Percentiles rank a stretch among this genome's conserved stretches.
phyloP scores from a whole-genome alignment of 768 basidiomycete species.

The Pleurotus djamor region DNA sequence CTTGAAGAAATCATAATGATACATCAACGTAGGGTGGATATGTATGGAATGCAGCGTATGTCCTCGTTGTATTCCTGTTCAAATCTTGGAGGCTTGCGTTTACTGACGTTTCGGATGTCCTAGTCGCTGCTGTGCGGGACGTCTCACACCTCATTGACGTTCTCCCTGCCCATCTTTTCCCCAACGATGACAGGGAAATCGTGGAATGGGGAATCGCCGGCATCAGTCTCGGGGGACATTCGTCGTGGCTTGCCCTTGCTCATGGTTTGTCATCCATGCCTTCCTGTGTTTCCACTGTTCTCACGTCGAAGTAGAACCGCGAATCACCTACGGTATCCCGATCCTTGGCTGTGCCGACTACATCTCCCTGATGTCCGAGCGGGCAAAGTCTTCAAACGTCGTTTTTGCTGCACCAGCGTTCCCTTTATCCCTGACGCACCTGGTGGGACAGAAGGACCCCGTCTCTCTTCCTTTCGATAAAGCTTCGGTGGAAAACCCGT shows the following conservation, averaged over 20 bases:
- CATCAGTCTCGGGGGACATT: constrained; percentile 82
- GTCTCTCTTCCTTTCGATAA: constrained; percentile 37
- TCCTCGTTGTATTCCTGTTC: background rate
- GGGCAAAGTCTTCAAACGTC: constrained; percentile 45
- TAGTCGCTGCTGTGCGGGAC: constrained; percentile 69
- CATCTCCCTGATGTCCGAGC: constrained; percentile 47
- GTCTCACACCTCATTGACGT: constrained; percentile 82
- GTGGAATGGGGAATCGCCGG: constrained; percentile 73
- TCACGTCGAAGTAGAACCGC: constrained; percentile 31
- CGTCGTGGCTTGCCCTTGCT: constrained; percentile 70
- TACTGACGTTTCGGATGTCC: background rate
- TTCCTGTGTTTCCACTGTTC: background rate
- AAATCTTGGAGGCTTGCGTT: background rate
- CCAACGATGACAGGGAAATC: constrained; percentile 56
- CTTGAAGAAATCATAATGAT: background rate
- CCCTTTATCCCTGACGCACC: constrained; percentile 47
- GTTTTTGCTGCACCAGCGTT: constrained; percentile 49
- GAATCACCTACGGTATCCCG: constrained; percentile 42
- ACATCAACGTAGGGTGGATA: constrained; percentile 32
- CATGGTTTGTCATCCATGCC: constrained; percentile 26
- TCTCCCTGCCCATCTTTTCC: constrained; percentile 72
- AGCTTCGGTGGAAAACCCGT: constrained; percentile 46
- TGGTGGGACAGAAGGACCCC: constrained; percentile 48
- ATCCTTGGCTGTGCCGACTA: constrained; percentile 77
- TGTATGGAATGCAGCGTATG: constrained; percentile 45